Base-by-base conservation (phyloP, 2,329 filamentous ascomycete species). In the Pseudocercospora eumusae region DNA sequence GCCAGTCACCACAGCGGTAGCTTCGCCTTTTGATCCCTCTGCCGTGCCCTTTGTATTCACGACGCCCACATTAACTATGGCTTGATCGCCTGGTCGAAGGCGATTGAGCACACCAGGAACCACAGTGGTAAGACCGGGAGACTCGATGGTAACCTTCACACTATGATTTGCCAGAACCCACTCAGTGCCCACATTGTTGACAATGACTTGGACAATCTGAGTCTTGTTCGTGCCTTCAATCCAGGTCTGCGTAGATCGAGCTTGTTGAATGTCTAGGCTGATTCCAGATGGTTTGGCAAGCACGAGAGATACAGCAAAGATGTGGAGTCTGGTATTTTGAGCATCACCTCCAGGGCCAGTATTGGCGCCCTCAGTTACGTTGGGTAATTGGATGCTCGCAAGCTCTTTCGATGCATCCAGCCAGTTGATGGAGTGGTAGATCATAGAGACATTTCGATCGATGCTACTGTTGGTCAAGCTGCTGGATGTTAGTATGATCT, bases 241-340 rank as follows among this genome's bases (percentile, higher is more conserved):
- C 76, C 76, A 77, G 64, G 75, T 75, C 57, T 77, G 73, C 4
- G 77, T 79, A 6, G 77, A 75, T n/a, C 76, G 73, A 4, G 76
- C 76, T 66, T 74, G 76, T 60, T 79, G 76, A 1, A 77, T 70
- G 21, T 74, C 69, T 20, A 78, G 61, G 28, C 53, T 58, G 7
- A 71, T 66, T 10, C 68, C 69, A 42, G 66, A 64, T 33, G 57
- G 69, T 4, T 52, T 66, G 4, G 71, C 73, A 4, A 72, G 71
- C 8, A 74, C 65, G 15, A 79, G 56, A 2, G 76, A 75, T 6
- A 78, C 57, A 1, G 77, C 70, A 64, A 79, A 79, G 10, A 79
- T 71, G 64, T 79, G 77, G 28, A 79, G 59, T 28, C 73, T 67
- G 1, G 74, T 75, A 0, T 66, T 60, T 56, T 69, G 57, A 1